These are phyloP conservation scores for sorghum (Sorghum bicolor) DNA, from an alignment of 176 grass and related monocot species.

Conservation along the genomic window DNA sequence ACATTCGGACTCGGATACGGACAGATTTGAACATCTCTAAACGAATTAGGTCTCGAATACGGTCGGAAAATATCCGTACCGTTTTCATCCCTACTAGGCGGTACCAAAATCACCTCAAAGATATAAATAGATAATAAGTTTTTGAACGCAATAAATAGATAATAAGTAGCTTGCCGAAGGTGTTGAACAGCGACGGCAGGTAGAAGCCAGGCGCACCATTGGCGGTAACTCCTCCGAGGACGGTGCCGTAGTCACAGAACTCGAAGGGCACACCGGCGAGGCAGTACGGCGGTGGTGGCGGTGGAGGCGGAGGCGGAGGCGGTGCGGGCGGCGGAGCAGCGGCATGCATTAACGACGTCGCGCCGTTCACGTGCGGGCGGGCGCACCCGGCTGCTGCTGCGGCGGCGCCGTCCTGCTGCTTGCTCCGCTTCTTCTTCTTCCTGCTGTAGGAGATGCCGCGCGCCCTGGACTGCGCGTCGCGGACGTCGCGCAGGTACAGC, in stretches of 20 bases:
- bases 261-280: slow-evolving; percentile 36
- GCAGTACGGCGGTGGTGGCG: slow-evolving; percentile 7
- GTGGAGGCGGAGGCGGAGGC: neutral
- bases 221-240: neutral
- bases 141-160: no score
- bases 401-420: neutral
- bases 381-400: neutral
- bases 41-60: no score
- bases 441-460: slow-evolving; percentile 61
- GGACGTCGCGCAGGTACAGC: slow-evolving; percentile 62
- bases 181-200: slow-evolving; percentile 32
- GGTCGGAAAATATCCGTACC: no score
- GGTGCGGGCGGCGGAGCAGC: neutral
- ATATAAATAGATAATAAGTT: no score
- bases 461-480: slow-evolving; percentile 53
- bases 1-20: no score
- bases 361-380: neutral
- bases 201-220: slow-evolving; percentile 2
- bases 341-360: neutral
- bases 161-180: slow-evolving; percentile 23
- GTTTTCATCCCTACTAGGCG: no score
- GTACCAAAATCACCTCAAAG: no score
- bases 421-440: slow-evolving; percentile 42
- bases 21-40: no score
- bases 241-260: slow-evolving; percentile 11